phyloP scores from a whole-genome alignment of 805 yeast genomes.

The Blastobotrys robertii region DNA sequence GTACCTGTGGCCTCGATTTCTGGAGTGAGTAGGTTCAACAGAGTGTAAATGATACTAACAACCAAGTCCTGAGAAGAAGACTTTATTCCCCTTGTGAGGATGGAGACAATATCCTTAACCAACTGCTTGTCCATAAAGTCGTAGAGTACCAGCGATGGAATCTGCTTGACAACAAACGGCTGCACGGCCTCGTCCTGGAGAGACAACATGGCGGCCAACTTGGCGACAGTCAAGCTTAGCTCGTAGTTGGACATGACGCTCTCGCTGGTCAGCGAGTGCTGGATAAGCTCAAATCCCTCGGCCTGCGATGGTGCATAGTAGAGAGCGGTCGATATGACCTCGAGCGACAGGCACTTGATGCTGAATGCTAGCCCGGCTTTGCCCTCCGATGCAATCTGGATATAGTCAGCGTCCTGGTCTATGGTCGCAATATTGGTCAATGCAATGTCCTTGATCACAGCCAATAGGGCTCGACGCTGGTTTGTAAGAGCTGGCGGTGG shows the following conservation, averaged over 20 bases:
- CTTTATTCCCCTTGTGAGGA: conserved; percentile 57
- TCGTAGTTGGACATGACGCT: conserved; percentile 44
- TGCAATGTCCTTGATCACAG: conserved; percentile 19
- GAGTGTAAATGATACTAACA: conserved; percentile 73
- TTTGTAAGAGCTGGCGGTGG: conserved; percentile 2
- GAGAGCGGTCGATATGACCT: conserved; percentile 51
- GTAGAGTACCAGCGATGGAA: conserved; percentile 34
- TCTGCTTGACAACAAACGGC: conserved; percentile 26
- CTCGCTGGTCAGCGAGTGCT: conserved; percentile 41
- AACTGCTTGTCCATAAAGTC: conserved; percentile 40
- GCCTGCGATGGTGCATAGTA: conserved; percentile 38
- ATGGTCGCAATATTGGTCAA: conserved; percentile 35
- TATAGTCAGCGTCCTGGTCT: conserved; percentile 49
- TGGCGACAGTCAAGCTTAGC: conserved; percentile 42
- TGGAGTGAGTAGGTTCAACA: conserved; percentile 61
- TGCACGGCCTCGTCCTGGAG: conserved; percentile 23
- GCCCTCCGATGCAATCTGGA: conserved; percentile 41
- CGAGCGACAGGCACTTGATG: conserved; percentile 47
- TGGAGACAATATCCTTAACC: conserved; percentile 44
- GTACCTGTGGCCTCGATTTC: conserved; percentile 21
- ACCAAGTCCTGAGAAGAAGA: conserved; percentile 71
- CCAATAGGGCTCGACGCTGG: conserved; percentile 9
- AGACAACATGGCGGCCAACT: conserved; percentile 48
- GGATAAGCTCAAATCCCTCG: conserved; percentile 37
- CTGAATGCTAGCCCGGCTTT: conserved; percentile 42